Evolutionary conservation across 371 early-diverging fungal genomes (phyloP).

Genomic region (Apophysomyces elegans): DNA sequence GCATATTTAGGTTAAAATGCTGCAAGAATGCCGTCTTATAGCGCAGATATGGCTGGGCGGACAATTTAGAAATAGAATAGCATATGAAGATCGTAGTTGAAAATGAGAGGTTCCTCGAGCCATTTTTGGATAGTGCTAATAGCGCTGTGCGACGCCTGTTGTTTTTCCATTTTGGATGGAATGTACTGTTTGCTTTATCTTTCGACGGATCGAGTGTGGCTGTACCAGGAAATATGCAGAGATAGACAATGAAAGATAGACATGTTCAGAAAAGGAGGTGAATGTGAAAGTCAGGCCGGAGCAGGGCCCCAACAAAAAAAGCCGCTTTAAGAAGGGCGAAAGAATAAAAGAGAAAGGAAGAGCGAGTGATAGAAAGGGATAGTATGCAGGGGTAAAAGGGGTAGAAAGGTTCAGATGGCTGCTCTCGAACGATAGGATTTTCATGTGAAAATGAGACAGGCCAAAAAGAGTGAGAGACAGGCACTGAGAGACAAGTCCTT

Average conservation of each 20-base stretch:
- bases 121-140: no score
- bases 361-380: neutral
- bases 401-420: neutral
- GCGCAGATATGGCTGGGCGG: no score
- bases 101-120: no score
- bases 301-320: neutral
- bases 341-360: neutral
- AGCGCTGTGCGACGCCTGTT: neutral
- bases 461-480: neutral
- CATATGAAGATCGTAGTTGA: no score
- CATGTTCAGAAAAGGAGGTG: neutral
- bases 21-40: no score
- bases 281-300: neutral
- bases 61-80: no score
- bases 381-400: neutral
- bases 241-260: constrained; percentile 3
- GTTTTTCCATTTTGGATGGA: constrained; percentile 1
- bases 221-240: neutral
- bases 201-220: neutral
- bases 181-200: neutral
- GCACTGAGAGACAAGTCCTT: neutral
- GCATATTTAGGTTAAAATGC: no score
- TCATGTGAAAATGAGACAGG: neutral
- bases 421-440: neutral
- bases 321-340: neutral